Conservation (phyloP, 371 early-diverging fungal species). For the Funneliformis caledonium region DNA sequence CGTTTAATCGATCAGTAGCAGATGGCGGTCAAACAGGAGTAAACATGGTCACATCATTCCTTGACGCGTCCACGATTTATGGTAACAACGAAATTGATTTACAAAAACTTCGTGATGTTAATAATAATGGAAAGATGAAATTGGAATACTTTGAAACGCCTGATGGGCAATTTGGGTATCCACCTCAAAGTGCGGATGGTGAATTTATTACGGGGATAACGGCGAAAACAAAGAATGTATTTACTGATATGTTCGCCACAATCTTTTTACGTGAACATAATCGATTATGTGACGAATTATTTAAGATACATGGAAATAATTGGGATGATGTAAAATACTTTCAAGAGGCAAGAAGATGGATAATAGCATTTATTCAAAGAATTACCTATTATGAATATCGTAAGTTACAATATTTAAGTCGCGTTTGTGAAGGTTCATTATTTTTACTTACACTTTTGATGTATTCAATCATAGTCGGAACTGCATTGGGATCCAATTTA, state of each 20-base stretch:
- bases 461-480: neutral
- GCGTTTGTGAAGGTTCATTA: no score
- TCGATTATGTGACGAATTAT: conserved; percentile 1
- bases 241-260: neutral
- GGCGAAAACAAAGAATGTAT: neutral
- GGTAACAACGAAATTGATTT: neutral
- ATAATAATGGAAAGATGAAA: conserved; percentile 21
- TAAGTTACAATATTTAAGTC: neutral
- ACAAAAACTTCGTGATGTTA: neutral
- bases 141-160: neutral
- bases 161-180: neutral
- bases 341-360: conserved; percentile 29
- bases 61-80: conserved; percentile 15
- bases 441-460: no score
- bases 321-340: conserved; percentile 27
- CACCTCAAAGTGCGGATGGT: neutral
- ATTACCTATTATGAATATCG: conserved; percentile 16
- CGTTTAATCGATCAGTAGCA: neutral
- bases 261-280: conserved; percentile 29
- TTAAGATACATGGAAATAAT: neutral
- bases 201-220: neutral
- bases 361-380: conserved; percentile 11
- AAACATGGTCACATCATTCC: neutral
- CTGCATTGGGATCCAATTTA: neutral
- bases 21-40: neutral